These are phyloP conservation scores for Selaginella moellendorffii DNA, from an alignment of 75 land plant genomes.

Conservation along the genomic window DNA sequence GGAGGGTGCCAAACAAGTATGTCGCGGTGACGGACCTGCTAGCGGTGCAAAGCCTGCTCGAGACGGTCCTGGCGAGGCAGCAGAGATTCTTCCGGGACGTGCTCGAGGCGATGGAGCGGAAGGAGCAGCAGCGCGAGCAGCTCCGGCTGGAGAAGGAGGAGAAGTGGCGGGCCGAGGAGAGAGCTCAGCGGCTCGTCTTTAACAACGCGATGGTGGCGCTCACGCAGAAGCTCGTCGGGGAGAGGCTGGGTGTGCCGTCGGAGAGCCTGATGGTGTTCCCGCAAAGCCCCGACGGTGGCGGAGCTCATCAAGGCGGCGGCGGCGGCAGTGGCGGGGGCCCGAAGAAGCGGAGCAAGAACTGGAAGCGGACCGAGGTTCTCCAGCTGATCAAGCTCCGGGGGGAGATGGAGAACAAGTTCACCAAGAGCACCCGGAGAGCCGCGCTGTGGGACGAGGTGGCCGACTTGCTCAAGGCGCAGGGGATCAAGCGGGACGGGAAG, in stretches of 20 bases:
- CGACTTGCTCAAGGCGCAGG: slow-evolving; percentile 20
- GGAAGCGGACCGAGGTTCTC: slow-evolving; percentile 32
- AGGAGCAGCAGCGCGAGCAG: slow-evolving; percentile 31
- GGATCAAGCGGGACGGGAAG: slow-evolving; percentile 37
- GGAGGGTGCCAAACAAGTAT: slow-evolving; percentile 5
- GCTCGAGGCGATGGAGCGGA: slow-evolving; percentile 28
- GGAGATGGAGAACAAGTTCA: slow-evolving; percentile 32
- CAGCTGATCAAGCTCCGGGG: slow-evolving; percentile 31
- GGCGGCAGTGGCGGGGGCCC: slow-evolving; percentile 18
- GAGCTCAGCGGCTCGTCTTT: slow-evolving; percentile 29
- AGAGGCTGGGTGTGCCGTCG: background rate
- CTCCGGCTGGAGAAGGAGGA: slow-evolving; percentile 37
- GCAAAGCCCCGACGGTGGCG: background rate
- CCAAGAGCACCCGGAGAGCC: slow-evolving; percentile 29
- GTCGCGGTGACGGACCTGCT: slow-evolving; percentile 25
- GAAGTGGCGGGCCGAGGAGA: slow-evolving; percentile 38
- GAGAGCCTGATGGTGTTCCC: background rate
- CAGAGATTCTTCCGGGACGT: slow-evolving; percentile 22
- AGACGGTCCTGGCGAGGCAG: slow-evolving; percentile 24
- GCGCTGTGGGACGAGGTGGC: slow-evolving; percentile 38
- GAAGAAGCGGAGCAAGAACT: slow-evolving; percentile 36
- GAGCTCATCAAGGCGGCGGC: background rate
- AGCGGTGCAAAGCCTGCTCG: slow-evolving; percentile 31
- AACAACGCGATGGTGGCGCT: slow-evolving; percentile 37
- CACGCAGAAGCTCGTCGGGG: slow-evolving; percentile 32